Evolutionary conservation across 2,329 filamentous ascomycete genomes (phyloP), one percentile per base, ranked within the genome.

Genomic region (Hymenotorrendiella dingleyae): DNA sequence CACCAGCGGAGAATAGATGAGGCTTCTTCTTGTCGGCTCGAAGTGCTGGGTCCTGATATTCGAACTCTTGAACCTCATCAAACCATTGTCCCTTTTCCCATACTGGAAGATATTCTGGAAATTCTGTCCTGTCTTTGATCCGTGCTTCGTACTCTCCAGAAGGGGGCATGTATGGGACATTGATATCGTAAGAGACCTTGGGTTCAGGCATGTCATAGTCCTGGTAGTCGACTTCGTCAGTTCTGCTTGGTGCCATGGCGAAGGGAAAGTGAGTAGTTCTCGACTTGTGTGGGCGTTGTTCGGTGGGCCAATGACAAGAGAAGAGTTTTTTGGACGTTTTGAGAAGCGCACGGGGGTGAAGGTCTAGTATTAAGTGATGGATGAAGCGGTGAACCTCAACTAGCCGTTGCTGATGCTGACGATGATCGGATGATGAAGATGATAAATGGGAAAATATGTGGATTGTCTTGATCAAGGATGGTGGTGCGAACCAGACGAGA

Each of bases 21-120:
- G 72, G 80, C 65, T 83, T 83, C 6, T 71, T 70, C 54, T 76
- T 76, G 61, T 85, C 72, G 29, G 84, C 84, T 45, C 68, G 66
- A 29, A 71, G 58, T 4, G 68, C 69, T 42, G 69, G 69, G 53
- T 72, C 69, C 26, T 63, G 46, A 48, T 67, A 71, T 22, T 67
- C 60, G 54, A 70, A 71, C 27, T 60, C 56, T 11, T 62, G 63
- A 16, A 70, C 61, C 24, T 67, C 67, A 34, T 69, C 65, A 45
- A 69, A 69, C 64, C 66, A 71, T 22, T 68, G 49, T 5, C 48
- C 52, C 27, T 64, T 61, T 43, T 71, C 68, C 68, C 68, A 71
- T 32, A 63, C 64, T 6, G 69, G 68, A 9, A 71, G 62, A 46
- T 71, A 71, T 38, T 67, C 56, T 8, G 66, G 64, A 50, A 70